Conservation (phyloP, 2,329 filamentous ascomycete genomes). For the Neopestalotiopsis rosae region DNA sequence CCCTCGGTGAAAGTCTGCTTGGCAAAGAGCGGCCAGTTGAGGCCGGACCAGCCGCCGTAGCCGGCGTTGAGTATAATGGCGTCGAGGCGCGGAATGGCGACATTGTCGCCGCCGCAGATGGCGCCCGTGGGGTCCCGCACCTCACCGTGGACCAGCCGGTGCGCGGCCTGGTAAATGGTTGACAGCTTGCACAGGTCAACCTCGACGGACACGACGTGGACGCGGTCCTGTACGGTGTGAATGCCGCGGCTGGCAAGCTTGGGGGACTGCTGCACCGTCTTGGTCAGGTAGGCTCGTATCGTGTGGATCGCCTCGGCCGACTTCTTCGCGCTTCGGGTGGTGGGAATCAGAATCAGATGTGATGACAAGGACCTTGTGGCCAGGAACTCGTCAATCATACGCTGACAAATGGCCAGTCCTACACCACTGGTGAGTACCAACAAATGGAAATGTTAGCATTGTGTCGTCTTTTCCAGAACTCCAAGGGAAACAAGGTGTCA, state of each 20-base stretch:
- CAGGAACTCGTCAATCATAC: constrained; percentile 90
- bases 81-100: constrained; percentile 74
- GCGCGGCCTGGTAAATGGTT: constrained; percentile 55
- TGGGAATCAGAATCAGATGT: constrained; percentile 80
- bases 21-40: constrained; percentile 70
- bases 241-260: constrained; percentile 41
- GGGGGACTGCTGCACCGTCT: constrained; percentile 44
- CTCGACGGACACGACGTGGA: constrained; percentile 64
- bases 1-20: constrained; percentile 61
- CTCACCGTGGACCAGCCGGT: constrained; percentile 48
- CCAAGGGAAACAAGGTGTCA: background rate
- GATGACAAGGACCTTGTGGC: constrained; percentile 67
- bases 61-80: constrained; percentile 86
- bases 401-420: constrained; percentile 81
- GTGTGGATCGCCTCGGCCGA: constrained; percentile 72
- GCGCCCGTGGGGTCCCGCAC: constrained; percentile 49
- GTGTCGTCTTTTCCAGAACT: background rate
- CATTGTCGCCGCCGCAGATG: constrained; percentile 40
- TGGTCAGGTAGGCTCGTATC: constrained; percentile 67
- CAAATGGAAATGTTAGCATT: too few species aligned
- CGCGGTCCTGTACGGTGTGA: constrained; percentile 47
- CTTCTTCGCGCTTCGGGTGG: constrained; percentile 79
- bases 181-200: constrained; percentile 66
- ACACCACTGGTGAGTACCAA: constrained; percentile 68
- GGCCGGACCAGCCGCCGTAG: constrained; percentile 82